These are phyloP conservation scores for Acer yangbiense DNA, from an alignment of 345 rosid genomes.

Conservation along the genomic window DNA sequence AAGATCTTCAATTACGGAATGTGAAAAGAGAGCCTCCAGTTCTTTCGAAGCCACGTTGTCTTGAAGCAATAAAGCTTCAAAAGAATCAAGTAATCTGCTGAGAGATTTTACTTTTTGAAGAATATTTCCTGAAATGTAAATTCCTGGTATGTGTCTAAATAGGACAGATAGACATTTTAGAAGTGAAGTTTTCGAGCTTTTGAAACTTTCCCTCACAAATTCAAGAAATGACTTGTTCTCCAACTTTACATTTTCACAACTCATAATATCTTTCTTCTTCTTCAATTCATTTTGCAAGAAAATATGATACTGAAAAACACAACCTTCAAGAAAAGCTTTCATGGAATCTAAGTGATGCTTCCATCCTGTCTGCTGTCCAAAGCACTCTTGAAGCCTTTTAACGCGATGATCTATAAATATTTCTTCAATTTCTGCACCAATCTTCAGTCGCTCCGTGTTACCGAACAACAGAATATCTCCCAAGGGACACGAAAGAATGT, in stretches of 20 bases:
- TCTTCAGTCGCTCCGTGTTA: constrained; percentile 37
- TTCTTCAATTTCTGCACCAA: constrained; percentile 30
- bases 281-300: constrained; percentile 29
- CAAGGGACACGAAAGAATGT: constrained; percentile 17
- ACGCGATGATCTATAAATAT: constrained; percentile 46
- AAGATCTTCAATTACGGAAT: not conserved
- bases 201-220: constrained; percentile 28
- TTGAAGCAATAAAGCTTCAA: constrained; percentile 15
- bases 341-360: constrained; percentile 19
- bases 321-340: constrained; percentile 28
- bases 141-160: constrained; percentile 32
- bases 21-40: constrained; percentile 28
- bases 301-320: constrained; percentile 22
- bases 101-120: constrained; percentile 9
- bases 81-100: constrained; percentile 22
- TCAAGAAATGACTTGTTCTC: constrained; percentile 30
- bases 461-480: constrained; percentile 47
- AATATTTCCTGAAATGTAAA: constrained; percentile 17
- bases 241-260: constrained; percentile 9
- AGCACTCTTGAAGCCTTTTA: constrained; percentile 26
- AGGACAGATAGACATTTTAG: constrained; percentile 22
- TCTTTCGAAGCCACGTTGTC: constrained; percentile 25
- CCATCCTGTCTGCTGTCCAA: constrained; percentile 31
- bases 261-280: not conserved
- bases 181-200: constrained; percentile 5